phyloP scores from a whole-genome alignment of 139 green algal genomes.

The Dunaliella primolecta region DNA sequence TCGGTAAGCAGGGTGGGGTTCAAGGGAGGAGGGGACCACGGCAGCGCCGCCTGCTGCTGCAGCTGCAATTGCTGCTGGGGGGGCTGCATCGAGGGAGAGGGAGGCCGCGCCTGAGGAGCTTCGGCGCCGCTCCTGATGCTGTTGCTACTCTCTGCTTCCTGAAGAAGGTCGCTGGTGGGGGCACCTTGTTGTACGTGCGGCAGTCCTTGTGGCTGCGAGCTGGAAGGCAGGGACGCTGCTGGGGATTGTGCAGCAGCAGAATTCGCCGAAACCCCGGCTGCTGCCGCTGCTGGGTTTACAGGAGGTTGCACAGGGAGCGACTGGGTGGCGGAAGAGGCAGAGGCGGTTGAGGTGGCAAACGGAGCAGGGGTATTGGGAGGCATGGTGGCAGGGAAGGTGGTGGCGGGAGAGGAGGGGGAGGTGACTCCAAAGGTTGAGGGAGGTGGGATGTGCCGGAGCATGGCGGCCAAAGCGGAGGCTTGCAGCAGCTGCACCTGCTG shows the following conservation, averaged over 20 bases:
- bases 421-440: no score
- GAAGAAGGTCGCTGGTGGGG: no score
- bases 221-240: no score
- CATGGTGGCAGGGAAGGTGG: not conserved
- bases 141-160: no score
- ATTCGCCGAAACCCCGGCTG: no score
- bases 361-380: no score
- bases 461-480: not conserved
- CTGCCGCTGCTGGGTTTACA: not conserved
- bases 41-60: not conserved
- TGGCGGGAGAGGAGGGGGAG: not conserved
- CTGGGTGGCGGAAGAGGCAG: not conserved
- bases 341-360: no score
- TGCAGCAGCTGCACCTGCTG: slow-evolving; percentile 6
- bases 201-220: no score
- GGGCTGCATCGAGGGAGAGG: not conserved
- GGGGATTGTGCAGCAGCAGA: no score
- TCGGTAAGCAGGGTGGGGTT: not conserved
- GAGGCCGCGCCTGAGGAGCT: not conserved
- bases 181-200: no score
- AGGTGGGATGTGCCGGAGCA: slow-evolving; percentile 2
- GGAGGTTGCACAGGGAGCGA: not conserved
- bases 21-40: not conserved
- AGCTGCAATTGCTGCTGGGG: not conserved
- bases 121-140: not conserved